Conservation (phyloP, 495 filamentous ascomycete species). For the Aspergillus cavernicola region DNA sequence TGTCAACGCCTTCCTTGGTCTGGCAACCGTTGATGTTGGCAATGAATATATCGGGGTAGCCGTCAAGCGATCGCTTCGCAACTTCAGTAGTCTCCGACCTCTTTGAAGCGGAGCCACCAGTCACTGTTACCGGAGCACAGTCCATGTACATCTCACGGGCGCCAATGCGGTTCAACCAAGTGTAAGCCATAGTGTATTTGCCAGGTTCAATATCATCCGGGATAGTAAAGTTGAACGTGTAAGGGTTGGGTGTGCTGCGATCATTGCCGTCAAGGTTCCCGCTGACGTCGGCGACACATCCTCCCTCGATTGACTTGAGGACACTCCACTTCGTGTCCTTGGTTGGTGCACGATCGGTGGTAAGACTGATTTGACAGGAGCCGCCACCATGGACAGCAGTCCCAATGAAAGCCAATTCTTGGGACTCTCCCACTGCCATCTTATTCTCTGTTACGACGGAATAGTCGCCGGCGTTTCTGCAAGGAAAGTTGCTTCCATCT, state of each 20-base stretch:
- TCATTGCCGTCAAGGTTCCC: conserved; percentile 34
- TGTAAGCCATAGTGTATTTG: conserved; percentile 73
- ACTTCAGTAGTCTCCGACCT: conserved; percentile 22
- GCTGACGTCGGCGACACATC: conserved; percentile 61
- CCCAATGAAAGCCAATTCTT: conserved; percentile 32
- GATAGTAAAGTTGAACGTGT: conserved; percentile 42
- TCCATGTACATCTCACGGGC: conserved; percentile 97
- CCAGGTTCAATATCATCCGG: conserved; percentile 40
- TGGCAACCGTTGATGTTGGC: conserved; percentile 69
- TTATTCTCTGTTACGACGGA: conserved; percentile 25
- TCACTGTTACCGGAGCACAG: conserved; percentile 70
- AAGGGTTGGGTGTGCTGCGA: conserved; percentile 16
- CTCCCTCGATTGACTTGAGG: conserved; percentile 76
- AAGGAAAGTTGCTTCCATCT: conserved; percentile 70
- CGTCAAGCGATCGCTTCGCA: conserved; percentile 31
- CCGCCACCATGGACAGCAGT: conserved; percentile 81
- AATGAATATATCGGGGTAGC: conserved; percentile 74
- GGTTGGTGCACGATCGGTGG: conserved; percentile 62
- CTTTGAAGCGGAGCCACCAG: conserved; percentile 44
- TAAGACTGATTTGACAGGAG: conserved; percentile 82
- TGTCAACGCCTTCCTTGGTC: conserved; percentile 53
- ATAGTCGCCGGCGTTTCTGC: conserved; percentile 50
- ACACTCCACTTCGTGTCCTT: conserved; percentile 62
- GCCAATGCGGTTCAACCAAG: conserved; percentile 87
- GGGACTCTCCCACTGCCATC: conserved; percentile 28